Conservation (phyloP, 441 rosid genomes). For the Pelargonium cotyledonis region DNA sequence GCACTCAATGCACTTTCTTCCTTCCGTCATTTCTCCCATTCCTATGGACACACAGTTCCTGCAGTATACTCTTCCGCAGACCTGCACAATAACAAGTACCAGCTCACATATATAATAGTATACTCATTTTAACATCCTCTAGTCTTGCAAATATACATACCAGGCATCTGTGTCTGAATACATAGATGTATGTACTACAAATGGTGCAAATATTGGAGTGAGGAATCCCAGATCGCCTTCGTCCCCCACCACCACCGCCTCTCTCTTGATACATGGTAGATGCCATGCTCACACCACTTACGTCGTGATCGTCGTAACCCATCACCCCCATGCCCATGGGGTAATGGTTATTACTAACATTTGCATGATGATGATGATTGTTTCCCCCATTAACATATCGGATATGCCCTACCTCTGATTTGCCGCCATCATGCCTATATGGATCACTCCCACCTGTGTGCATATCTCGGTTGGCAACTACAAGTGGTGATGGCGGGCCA, state of each 20-base stretch:
- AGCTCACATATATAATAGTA: no score
- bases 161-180: conserved; percentile 57
- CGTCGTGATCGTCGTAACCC: conserved; percentile 29
- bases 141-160: conserved; percentile 21
- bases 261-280: conserved; percentile 23
- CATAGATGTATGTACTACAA: conserved; percentile 46
- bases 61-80: conserved; percentile 63
- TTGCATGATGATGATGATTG: no score
- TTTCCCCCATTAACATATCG: no score
- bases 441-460: no score
- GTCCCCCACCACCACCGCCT: conserved; percentile 29
- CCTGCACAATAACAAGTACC: conserved; percentile 26
- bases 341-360: no score
- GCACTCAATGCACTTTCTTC: conserved; percentile 54
- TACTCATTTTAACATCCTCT: not conserved
- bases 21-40: conserved; percentile 66
- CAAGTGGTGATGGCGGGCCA: no score
- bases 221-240: conserved; percentile 57
- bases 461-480: no score
- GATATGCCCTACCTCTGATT: no score
- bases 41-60: conserved; percentile 41
- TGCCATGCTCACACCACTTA: conserved; percentile 36
- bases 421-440: no score
- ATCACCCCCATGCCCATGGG: conserved; percentile 11
- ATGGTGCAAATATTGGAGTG: conserved; percentile 63